A percentile compares a stretch with the other conserved stretches of the same genome.
These are phyloP conservation scores for Polychaeton citri DNA, from an alignment of 2,329 filamentous ascomycete genomes.

Conservation along the genomic window DNA sequence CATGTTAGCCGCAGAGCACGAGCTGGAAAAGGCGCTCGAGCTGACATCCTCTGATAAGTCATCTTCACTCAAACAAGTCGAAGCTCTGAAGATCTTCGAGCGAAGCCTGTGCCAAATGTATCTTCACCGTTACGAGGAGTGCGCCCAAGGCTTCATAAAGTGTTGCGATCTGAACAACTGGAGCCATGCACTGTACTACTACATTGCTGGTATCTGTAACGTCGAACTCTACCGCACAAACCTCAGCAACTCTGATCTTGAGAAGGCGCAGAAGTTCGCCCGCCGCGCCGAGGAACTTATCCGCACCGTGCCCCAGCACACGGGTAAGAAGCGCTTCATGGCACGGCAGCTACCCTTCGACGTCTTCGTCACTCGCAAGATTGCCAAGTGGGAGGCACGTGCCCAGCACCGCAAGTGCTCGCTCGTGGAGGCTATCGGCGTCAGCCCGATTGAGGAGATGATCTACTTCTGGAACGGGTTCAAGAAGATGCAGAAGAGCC, in stretches of 20 bases:
- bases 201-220: conserved; percentile 66
- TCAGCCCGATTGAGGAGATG: conserved; percentile 79
- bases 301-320: conserved; percentile 55
- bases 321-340: conserved; percentile 83
- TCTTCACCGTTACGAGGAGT: conserved; percentile 60
- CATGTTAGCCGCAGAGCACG: conserved; percentile 52
- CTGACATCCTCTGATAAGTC: conserved; percentile 31
- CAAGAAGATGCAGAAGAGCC: conserved; percentile 58
- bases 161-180: conserved; percentile 72
- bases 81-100: conserved; percentile 77
- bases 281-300: conserved; percentile 53
- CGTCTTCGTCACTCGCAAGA: conserved; percentile 67
- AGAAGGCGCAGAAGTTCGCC: conserved; percentile 33
- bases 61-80: conserved; percentile 75
- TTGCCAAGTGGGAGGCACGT: conserved; percentile 76
- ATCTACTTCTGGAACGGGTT: conserved; percentile 85
- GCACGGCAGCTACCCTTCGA: conserved; percentile 82
- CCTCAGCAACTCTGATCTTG: conserved; percentile 27
- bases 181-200: conserved; percentile 83
- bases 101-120: conserved; percentile 67
- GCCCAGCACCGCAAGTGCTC: conserved; percentile 53
- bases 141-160: conserved; percentile 59
- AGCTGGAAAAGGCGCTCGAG: conserved; percentile 54
- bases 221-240: conserved; percentile 66
- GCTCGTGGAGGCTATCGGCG: conserved; percentile 66